Evolutionary conservation across 768 basidiomycete genomes (phyloP).

Genomic region (Rhodotorula toruloides): DNA sequence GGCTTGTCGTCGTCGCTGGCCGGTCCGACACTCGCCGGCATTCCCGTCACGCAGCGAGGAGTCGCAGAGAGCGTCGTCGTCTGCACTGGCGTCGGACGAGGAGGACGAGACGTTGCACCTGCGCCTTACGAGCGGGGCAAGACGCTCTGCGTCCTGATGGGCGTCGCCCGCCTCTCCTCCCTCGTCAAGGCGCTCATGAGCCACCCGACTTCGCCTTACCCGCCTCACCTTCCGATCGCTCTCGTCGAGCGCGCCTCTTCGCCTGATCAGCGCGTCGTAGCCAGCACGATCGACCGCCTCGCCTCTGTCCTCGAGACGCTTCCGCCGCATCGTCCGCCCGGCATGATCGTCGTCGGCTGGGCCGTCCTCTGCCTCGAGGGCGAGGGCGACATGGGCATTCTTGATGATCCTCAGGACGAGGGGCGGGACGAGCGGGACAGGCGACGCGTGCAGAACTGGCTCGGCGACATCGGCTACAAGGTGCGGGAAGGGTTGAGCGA

Average conservation of each 20-base stretch:
- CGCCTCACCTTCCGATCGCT: conserved; percentile 72
- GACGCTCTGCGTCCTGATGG: conserved; percentile 87
- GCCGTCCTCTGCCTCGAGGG: conserved; percentile 66
- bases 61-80: conserved; percentile 83
- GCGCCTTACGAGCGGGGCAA: conserved; percentile 78
- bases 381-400: conserved; percentile 30
- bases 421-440: conserved; percentile 11
- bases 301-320: conserved; percentile 63
- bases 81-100: conserved; percentile 87
- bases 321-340: conserved; percentile 87
- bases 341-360: conserved; percentile 96
- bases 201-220: conserved; percentile 61
- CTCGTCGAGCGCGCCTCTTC: conserved; percentile 92
- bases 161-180: conserved; percentile 74
- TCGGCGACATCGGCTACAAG: conserved; percentile 15
- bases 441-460: conserved; percentile 18
- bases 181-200: conserved; percentile 62
- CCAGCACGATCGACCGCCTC: conserved; percentile 69
- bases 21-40: conserved; percentile 79
- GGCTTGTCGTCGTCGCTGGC: conserved; percentile 86
- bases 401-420: conserved; percentile 28
- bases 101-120: conserved; percentile 73
- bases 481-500: conserved; percentile 28
- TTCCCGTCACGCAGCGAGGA: conserved; percentile 92
- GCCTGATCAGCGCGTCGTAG: conserved; percentile 80